Percentiles rank a stretch among this genome's conserved stretches.
Evolutionary conservation across 2,329 filamentous ascomycete genomes (phyloP).

Genomic region (Nemania abortiva): DNA sequence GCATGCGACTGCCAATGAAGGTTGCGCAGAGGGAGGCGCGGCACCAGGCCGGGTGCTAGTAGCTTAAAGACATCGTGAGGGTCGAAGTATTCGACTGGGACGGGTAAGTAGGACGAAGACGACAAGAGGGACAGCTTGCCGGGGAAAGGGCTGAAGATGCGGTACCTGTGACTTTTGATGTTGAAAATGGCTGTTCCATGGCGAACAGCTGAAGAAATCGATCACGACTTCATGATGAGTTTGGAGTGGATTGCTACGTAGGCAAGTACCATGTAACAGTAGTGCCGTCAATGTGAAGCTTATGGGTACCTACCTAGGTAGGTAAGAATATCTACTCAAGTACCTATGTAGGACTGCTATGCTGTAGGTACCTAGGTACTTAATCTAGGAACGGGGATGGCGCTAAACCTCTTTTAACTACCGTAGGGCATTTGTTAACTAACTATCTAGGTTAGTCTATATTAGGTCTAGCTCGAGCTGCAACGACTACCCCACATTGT

Average conservation of each 20-base stretch:
- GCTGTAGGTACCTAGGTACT: too few relatives aligned
- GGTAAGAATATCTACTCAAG: too few relatives aligned
- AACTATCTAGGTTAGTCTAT: too few relatives aligned
- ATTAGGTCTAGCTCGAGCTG: too few relatives aligned
- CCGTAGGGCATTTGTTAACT: too few relatives aligned
- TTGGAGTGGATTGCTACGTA: background rate
- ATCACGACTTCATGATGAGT: constrained; percentile 51
- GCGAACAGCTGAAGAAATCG: constrained; percentile 53
- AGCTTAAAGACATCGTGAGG: constrained; percentile 89
- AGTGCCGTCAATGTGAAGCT: too few relatives aligned
- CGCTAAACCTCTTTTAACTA: too few relatives aligned
- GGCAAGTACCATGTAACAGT: too few relatives aligned
- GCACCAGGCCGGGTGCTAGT: constrained; percentile 79
- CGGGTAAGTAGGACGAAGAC: constrained; percentile 36
- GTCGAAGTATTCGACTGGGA: constrained; percentile 92
- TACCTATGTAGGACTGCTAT: too few relatives aligned
- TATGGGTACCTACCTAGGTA: too few relatives aligned
- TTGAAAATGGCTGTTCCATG: constrained; percentile 76
- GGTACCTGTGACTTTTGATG: constrained; percentile 81
- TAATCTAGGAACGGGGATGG: too few relatives aligned
- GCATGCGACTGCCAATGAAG: constrained; percentile 97
- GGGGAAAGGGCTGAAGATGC: constrained; percentile 39
- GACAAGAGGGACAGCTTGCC: constrained; percentile 2
- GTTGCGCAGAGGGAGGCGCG: constrained; percentile 86
- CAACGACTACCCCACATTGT: too few relatives aligned